Conservation (phyloP, 106 monocot species). For the Narthecium ossifragum region DNA sequence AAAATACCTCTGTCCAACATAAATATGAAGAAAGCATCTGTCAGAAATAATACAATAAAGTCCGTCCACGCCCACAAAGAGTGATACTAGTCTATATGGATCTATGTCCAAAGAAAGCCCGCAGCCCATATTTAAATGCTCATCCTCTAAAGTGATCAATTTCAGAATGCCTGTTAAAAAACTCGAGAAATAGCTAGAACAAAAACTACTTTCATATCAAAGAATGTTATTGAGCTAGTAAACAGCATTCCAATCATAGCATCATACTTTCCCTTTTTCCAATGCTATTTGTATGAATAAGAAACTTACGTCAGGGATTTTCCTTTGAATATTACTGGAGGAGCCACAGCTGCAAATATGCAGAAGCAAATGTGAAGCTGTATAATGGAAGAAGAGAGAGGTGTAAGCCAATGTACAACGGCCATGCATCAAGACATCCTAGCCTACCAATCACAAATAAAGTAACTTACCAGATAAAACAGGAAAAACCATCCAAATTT, state of each 20-base stretch:
- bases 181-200: no score
- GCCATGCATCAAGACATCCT: background rate
- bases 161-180: no score
- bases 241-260: background rate
- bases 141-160: no score
- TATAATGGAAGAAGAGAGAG: background rate
- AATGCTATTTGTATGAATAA: background rate
- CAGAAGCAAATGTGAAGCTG: slow-evolving; percentile 62
- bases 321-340: slow-evolving; percentile 64
- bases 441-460: slow-evolving; percentile 2
- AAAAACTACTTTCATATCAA: no score
- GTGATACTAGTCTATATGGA: no score
- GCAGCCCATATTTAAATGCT: no score
- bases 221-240: no score
- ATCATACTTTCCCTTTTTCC: slow-evolving; percentile 4
- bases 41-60: no score
- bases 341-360: slow-evolving; percentile 62
- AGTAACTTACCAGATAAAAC: slow-evolving; percentile 61
- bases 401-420: background rate
- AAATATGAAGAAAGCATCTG: slow-evolving; percentile 14
- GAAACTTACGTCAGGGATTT: slow-evolving; percentile 75
- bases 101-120: no score
- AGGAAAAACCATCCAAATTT: slow-evolving; percentile 98
- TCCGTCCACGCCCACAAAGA: no score
- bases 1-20: slow-evolving; percentile 59